Evolutionary conservation across 2,329 filamentous ascomycete species (phyloP).

Genomic region (Aspergillus neotritici): DNA sequence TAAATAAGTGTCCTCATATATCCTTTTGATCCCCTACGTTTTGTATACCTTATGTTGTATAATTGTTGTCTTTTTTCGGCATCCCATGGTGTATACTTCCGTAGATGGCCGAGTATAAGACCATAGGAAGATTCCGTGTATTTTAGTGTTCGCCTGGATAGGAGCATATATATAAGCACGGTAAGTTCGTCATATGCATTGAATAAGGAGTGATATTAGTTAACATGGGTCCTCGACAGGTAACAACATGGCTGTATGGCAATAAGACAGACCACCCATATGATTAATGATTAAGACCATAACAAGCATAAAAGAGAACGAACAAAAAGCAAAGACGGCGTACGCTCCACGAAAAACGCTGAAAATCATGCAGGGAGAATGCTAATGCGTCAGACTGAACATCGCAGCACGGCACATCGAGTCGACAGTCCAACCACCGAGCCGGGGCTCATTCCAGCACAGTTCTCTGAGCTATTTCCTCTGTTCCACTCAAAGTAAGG

Average conservation of each 20-base stretch:
- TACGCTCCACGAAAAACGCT: background rate
- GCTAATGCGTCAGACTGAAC: constrained; percentile 2
- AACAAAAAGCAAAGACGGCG: background rate
- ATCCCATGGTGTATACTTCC: no score
- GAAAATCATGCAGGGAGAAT: background rate
- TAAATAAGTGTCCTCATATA: no score
- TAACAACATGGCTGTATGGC: no score
- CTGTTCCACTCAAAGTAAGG: constrained; percentile 40
- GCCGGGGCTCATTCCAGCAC: background rate
- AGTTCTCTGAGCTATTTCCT: background rate
- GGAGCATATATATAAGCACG: no score
- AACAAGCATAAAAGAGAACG: background rate
- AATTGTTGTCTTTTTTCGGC: no score
- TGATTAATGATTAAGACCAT: background rate
- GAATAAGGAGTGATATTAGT: background rate
- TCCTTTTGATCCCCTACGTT: no score
- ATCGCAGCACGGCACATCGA: constrained; percentile 1
- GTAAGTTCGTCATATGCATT: no score
- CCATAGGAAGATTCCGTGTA: no score
- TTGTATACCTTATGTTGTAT: no score
- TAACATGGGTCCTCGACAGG: background rate
- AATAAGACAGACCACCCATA: background rate
- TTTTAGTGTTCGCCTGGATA: no score
- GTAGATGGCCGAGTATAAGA: no score
- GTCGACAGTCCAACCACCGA: constrained; percentile 1